Percentiles rank a stretch among this genome's conserved stretches.
Evolutionary conservation across 176 grass and related monocot species (phyloP).

Genomic region (Paspalum notatum): DNA sequence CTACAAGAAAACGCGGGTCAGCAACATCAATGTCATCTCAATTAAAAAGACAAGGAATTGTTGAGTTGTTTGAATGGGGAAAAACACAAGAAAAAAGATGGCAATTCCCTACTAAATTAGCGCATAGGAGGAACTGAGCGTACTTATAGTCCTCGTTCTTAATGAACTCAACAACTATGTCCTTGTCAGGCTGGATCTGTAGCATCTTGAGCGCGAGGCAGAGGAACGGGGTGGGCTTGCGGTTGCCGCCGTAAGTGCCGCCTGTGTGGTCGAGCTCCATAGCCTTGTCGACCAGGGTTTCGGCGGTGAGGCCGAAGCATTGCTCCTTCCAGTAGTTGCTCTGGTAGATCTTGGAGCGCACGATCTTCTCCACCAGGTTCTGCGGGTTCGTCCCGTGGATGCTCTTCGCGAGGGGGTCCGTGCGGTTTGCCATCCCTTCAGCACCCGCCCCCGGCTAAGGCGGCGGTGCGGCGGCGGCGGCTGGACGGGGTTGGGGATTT

Average conservation of each 20-base stretch:
- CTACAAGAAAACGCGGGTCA: constrained; percentile 35
- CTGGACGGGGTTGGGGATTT: not conserved
- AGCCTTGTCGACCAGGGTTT: constrained; percentile 98
- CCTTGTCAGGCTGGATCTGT: constrained; percentile 98
- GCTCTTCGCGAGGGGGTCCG: constrained; percentile 77
- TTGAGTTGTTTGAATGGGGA: not conserved
- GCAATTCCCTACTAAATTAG: not conserved
- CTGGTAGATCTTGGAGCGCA: constrained; percentile 96
- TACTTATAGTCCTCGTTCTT: constrained; percentile 99
- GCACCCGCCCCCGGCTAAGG: not conserved
- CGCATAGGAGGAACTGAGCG: not conserved
- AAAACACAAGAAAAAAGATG: not conserved
- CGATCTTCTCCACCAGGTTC: constrained; percentile 97
- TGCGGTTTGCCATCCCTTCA: constrained; percentile 79
- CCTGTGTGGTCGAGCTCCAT: constrained; percentile 97
- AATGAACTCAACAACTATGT: constrained; percentile 98
- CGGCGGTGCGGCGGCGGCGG: not conserved
- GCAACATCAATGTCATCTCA: not conserved
- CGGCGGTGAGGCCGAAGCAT: constrained; percentile 92
- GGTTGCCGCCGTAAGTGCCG: constrained; percentile 76
- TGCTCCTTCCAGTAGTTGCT: constrained; percentile 96
- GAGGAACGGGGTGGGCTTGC: constrained; percentile 83
- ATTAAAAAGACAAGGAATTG: not conserved
- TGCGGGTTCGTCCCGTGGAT: constrained; percentile 97
- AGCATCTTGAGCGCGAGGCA: constrained; percentile 98